Evolutionary conservation across 208 protist genomes (phyloP).

Genomic region (Acanthamoeba triangularis): DNA sequence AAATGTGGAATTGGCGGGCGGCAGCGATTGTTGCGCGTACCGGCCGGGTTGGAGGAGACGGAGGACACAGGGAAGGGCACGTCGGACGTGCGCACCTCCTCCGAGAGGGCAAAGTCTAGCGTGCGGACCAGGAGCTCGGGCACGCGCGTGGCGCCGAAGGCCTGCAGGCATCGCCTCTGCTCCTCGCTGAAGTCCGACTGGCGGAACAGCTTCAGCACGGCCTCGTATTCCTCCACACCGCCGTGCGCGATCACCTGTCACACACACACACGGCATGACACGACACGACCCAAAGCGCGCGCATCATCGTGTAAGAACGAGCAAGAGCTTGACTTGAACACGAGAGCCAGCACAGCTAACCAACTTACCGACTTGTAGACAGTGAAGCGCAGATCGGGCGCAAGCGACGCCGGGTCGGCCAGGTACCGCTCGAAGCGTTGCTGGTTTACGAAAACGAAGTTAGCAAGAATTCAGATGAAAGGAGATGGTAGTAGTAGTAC

Average conservation of each 20-base stretch:
- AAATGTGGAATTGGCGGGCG: not conserved
- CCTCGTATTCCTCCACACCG: not conserved
- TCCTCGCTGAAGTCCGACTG: slow-evolving; percentile 63
- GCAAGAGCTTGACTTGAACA: not conserved
- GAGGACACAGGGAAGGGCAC: not conserved
- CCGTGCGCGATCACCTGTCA: not conserved
- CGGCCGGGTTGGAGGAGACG: not conserved
- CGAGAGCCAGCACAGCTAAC: not conserved
- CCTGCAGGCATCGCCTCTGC: slow-evolving; percentile 63
- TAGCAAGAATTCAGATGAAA: too few species aligned
- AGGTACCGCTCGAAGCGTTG: not conserved
- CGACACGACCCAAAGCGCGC: too few species aligned
- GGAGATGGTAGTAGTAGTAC: not conserved
- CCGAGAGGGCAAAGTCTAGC: slow-evolving; percentile 78
- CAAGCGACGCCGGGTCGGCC: not conserved
- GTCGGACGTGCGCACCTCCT: slow-evolving; percentile 80
- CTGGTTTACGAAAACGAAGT: too few species aligned
- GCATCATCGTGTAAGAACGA: not conserved
- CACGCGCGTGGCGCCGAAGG: slow-evolving; percentile 6
- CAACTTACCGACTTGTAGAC: not conserved
- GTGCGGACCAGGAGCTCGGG: slow-evolving; percentile 50
- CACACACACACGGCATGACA: too few species aligned
- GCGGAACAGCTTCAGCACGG: slow-evolving; percentile 17
- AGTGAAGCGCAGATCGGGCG: slow-evolving; percentile 45
- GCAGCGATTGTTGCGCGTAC: not conserved